Conservation (phyloP, 495 filamentous ascomycete species). For the Gamarada debralockiae region DNA sequence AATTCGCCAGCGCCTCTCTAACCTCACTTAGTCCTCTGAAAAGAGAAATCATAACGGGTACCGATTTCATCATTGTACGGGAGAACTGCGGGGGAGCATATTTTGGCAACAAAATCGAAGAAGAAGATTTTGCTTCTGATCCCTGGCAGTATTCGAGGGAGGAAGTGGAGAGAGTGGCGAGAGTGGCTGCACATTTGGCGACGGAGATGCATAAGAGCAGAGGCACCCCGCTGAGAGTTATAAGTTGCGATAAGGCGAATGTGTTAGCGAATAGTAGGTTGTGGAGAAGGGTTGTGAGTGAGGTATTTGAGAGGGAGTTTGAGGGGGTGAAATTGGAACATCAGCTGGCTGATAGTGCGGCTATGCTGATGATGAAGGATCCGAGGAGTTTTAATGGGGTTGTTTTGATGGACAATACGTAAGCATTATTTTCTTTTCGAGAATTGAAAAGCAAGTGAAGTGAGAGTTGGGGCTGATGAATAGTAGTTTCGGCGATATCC, state of each 20-base stretch:
- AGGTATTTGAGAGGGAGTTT: slow-evolving; percentile 82
- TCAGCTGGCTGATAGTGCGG: slow-evolving; percentile 92
- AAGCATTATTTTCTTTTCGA: no score
- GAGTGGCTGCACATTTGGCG: slow-evolving; percentile 80
- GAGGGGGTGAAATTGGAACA: slow-evolving; percentile 80
- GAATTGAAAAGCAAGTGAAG: no score
- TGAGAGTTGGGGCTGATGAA: slow-evolving; percentile 29
- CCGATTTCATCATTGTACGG: slow-evolving; percentile 91
- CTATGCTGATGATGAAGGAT: slow-evolving; percentile 97
- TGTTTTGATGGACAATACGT: slow-evolving; percentile 61
- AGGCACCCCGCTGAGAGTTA: slow-evolving; percentile 77
- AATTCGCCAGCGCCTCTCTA: slow-evolving; percentile 87
- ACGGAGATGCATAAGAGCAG: slow-evolving; percentile 44
- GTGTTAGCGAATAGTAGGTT: slow-evolving; percentile 86
- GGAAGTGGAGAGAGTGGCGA: slow-evolving; percentile 87
- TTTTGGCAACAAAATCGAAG: slow-evolving; percentile 90
- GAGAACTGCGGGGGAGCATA: slow-evolving; percentile 96
- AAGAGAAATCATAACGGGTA: slow-evolving; percentile 77
- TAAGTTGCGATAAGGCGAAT: slow-evolving; percentile 95
- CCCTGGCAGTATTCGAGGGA: slow-evolving; percentile 82
- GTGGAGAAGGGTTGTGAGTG: slow-evolving; percentile 84
- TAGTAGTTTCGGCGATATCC: slow-evolving; percentile 96
- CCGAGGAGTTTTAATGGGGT: slow-evolving; percentile 88
- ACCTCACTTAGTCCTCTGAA: slow-evolving; percentile 87
- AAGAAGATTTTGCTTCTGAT: slow-evolving; percentile 77